These are phyloP conservation scores for Pythium rishiriense DNA, from an alignment of 352 stramenopile genomes.

Conservation along the genomic window DNA sequence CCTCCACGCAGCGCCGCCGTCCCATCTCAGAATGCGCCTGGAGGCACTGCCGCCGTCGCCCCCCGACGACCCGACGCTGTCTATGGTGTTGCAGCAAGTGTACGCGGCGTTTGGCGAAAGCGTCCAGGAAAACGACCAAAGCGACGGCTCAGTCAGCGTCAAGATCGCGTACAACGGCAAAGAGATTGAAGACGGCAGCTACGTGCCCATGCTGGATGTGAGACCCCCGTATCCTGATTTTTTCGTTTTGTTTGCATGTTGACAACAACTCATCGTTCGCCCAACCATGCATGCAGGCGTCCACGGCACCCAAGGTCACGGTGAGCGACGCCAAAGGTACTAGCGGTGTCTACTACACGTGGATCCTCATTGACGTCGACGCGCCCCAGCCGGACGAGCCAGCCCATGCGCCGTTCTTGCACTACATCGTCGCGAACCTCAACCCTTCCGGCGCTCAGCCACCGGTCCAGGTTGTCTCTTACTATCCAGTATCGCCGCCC, in stretches of 20 bases:
- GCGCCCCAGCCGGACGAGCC: constrained; percentile 52
- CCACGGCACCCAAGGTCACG: constrained; percentile 33
- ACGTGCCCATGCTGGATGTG: constrained; percentile 28
- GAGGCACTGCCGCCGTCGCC: not conserved
- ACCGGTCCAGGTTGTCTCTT: constrained; percentile 41
- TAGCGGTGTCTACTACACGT: constrained; percentile 45
- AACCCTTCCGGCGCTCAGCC: not conserved
- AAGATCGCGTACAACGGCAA: constrained; percentile 13
- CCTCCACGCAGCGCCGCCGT: constrained; percentile 8
- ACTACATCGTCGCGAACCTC: constrained; percentile 56
- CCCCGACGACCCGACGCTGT: constrained; percentile 4
- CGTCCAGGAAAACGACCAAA: constrained; percentile 8
- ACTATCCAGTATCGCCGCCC: constrained; percentile 59
- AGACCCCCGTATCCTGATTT: not conserved
- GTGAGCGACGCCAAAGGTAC: constrained; percentile 16
- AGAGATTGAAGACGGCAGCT: constrained; percentile 10
- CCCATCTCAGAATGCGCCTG: not conserved
- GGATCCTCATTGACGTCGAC: constrained; percentile 71
- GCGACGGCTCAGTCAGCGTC: constrained; percentile 4
- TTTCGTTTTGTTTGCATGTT: not conserved
- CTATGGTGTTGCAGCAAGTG: constrained; percentile 18
- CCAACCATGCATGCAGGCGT: constrained; percentile 19
- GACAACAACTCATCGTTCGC: too few relatives aligned
- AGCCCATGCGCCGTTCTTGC: constrained; percentile 64
- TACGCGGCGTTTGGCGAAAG: constrained; percentile 5